Evolutionary conservation across 176 grass and related monocot species (phyloP), one percentile per base, ranked within the genome.

Genomic region (Triticum turgidum): DNA sequence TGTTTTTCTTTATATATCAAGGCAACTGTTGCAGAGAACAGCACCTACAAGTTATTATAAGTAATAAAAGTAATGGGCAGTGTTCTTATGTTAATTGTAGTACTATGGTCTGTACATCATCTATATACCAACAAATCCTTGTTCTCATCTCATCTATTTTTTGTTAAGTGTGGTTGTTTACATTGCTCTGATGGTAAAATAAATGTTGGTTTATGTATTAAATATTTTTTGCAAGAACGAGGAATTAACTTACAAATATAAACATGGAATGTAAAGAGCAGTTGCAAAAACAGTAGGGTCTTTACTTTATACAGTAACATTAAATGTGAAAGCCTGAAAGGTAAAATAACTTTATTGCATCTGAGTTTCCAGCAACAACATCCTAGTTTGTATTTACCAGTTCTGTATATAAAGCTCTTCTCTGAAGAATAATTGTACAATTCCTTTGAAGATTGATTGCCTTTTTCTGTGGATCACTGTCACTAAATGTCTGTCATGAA

Each of bases 361-460:
- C 11, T 25, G 44, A 62, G 30, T 47, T 85, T 82, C 80, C 66
- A 69, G 77, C 64, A 79, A n/a, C 27, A 27, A 18, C 17, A 24
- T 21, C 45, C 41, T 74, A 13, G 47, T 81, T 52, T 7, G 24
- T 17, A 74, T 65, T 49, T 6, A 21, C 56, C 32, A 74, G 39
- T 58, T 61, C 37, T 81, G 12, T 74, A 32, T 74, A 18, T 64
- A 63, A 18, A 73, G 52, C 21, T 80, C 18, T 14, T 81, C 56
- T 52, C 30, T 74, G 39, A 79, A 70, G 68, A 81, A 74, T 42
- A 81, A 18, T 3, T 77, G 69, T 81, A 69, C 34, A 83, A 59
- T 35, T 61, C 24, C 17, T 42, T 66, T 2, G 32, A 39, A 82
- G 27, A 47, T 30, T 73, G 70, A 33, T 69, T 83, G 14, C 39